Conservation (phyloP, 2,329 filamentous ascomycete species). For the Ascosphaera acerosa region DNA sequence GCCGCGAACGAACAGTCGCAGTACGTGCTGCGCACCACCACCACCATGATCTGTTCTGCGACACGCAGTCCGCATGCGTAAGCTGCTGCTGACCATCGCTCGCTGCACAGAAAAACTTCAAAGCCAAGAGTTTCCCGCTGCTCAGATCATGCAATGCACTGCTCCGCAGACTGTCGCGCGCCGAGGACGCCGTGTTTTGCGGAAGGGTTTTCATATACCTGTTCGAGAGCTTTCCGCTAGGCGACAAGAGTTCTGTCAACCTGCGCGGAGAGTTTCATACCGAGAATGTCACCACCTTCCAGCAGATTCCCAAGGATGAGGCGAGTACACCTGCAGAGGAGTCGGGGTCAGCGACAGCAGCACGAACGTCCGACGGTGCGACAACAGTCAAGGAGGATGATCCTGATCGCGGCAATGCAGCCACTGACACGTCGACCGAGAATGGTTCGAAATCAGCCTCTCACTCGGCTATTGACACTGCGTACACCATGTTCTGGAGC, state of each 20-base stretch:
- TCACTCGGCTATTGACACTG: slow-evolving; percentile 30
- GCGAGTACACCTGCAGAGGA: too few relatives aligned
- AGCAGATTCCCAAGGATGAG: slow-evolving; percentile 25
- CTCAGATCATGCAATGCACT: slow-evolving; percentile 90
- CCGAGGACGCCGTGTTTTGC: slow-evolving; percentile 92
- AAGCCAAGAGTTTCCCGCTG: slow-evolving; percentile 67
- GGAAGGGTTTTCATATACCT: slow-evolving; percentile 95
- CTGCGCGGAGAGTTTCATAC: slow-evolving; percentile 84
- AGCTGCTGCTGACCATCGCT: too few relatives aligned
- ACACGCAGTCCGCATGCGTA: too few relatives aligned
- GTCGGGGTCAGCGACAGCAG: too few relatives aligned
- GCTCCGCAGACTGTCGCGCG: slow-evolving; percentile 73
- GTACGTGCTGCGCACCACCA: slow-evolving; percentile 24
- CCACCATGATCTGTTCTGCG: too few relatives aligned
- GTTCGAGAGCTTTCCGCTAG: slow-evolving; percentile 90
- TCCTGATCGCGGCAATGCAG: too few relatives aligned
- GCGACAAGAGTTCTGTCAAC: slow-evolving; percentile 94
- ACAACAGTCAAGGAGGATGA: too few relatives aligned
- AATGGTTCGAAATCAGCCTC: slow-evolving; percentile 4
- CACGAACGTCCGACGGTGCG: too few relatives aligned
- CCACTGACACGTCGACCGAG: slow-evolving; percentile 8
- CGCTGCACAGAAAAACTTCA: slow-evolving; percentile 40
- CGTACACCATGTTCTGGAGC: slow-evolving; percentile 89
- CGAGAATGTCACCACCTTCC: slow-evolving; percentile 77
- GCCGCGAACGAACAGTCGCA: slow-evolving; percentile 65